Evolutionary conservation across 1,139 yeast species (phyloP).

Genomic region (Tardiomyces blankii): DNA sequence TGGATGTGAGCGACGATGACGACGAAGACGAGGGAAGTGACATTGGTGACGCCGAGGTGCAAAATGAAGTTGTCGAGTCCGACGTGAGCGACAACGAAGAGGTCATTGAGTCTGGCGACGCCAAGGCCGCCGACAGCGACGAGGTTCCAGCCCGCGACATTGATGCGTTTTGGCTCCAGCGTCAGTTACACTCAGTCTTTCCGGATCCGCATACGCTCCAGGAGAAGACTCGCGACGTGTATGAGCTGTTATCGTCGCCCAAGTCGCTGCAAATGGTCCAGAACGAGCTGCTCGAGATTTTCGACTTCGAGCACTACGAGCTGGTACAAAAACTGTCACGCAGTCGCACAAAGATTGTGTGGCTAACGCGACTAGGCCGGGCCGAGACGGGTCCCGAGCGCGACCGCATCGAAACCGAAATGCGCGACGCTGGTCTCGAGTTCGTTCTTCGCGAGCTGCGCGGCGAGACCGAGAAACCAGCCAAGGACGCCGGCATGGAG

Average conservation of each 20-base stretch:
- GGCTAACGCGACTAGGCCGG: slow-evolving; percentile 38
- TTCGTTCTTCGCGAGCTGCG: slow-evolving; percentile 21
- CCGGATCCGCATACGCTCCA: slow-evolving; percentile 31
- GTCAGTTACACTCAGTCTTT: slow-evolving; percentile 28
- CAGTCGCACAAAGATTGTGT: slow-evolving; percentile 44
- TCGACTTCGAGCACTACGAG: slow-evolving; percentile 41
- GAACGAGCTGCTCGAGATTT: slow-evolving; percentile 37
- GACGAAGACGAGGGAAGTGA: slow-evolving; percentile 12
- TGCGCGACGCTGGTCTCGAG: slow-evolving; percentile 26
- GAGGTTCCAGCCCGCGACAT: slow-evolving; percentile 26
- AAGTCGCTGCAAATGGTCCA: slow-evolving; percentile 37
- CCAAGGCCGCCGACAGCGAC: slow-evolving; percentile 16
- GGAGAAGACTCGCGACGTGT: slow-evolving; percentile 22
- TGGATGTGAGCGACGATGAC: slow-evolving; percentile 8
- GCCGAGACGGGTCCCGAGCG: slow-evolving; percentile 30
- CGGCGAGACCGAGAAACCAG: slow-evolving; percentile 9
- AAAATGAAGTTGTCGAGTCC: slow-evolving; percentile 24
- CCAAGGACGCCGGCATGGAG: slow-evolving; percentile 9
- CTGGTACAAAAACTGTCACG: slow-evolving; percentile 38
- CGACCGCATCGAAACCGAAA: slow-evolving; percentile 22
- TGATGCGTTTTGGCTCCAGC: slow-evolving; percentile 43
- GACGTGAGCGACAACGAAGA: slow-evolving; percentile 23
- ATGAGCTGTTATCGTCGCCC: slow-evolving; percentile 26
- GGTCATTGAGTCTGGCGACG: slow-evolving; percentile 21
- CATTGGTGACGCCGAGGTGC: slow-evolving; percentile 23